Conservation (phyloP, 2,329 filamentous ascomycete species). For the Botryotinia calthae region DNA sequence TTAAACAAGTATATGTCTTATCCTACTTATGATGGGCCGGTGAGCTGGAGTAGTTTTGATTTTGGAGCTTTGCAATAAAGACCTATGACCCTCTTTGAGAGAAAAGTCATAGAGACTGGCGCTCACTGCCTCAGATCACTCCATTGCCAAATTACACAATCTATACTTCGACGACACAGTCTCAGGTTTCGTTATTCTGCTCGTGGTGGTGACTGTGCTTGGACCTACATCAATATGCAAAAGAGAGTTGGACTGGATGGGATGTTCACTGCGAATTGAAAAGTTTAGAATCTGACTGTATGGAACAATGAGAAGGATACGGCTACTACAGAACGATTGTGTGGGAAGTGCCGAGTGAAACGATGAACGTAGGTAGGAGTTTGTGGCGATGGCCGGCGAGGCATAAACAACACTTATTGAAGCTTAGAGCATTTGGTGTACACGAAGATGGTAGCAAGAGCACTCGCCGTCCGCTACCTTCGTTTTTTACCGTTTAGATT, state of each 20-base stretch:
- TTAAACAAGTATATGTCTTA: too few species aligned
- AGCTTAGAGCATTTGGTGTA: neutral
- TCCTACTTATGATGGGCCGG: too few species aligned
- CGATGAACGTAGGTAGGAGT: neutral
- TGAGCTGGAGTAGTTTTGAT: too few species aligned
- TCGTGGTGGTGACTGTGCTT: too few species aligned
- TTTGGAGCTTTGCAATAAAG: too few species aligned
- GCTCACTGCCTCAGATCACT: too few species aligned
- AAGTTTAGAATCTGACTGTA: neutral
- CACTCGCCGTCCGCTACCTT: neutral
- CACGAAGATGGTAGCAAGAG: neutral
- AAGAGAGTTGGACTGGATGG: neutral
- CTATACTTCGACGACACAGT: too few species aligned
- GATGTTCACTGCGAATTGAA: neutral
- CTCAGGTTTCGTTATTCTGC: too few species aligned
- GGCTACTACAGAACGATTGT: neutral
- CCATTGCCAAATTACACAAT: too few species aligned
- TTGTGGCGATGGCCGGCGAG: neutral
- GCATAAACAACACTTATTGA: neutral
- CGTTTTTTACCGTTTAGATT: neutral
- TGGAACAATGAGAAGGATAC: neutral
- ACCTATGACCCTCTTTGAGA: too few species aligned
- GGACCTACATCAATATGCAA: neutral
- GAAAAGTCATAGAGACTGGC: too few species aligned
- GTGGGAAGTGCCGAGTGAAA: neutral